Percentiles rank a stretch among this genome's conserved stretches.
Evolutionary conservation across 2,329 filamentous ascomycete genomes (phyloP).

Genomic region (Ceratocystiopsis sp.): DNA sequence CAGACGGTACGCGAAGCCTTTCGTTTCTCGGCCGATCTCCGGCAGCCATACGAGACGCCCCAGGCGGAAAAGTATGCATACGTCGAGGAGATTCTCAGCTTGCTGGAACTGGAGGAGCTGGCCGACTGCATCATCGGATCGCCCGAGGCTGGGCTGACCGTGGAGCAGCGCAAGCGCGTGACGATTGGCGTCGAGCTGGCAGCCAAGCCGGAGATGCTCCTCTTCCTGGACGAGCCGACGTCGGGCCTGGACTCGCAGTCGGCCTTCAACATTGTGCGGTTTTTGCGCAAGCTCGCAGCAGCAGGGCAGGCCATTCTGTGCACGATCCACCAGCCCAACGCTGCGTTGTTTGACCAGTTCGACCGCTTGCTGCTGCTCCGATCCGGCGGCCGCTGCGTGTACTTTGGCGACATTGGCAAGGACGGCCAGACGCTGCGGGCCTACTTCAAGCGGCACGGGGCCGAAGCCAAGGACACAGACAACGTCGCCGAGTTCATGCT

Average conservation of each 20-base stretch:
- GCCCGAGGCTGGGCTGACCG: constrained; percentile 52
- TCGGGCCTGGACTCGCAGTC: constrained; percentile 56
- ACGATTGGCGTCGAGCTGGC: constrained; percentile 84
- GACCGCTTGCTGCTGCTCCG: constrained; percentile 67
- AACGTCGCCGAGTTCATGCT: constrained; percentile 68
- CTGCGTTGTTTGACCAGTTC: constrained; percentile 74
- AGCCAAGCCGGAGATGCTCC: constrained; percentile 59
- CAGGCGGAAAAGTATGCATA: constrained; percentile 39
- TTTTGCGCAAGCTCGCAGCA: constrained; percentile 59
- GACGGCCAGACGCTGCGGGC: constrained; percentile 55
- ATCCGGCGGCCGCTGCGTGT: constrained; percentile 63
- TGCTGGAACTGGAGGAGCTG: constrained; percentile 41
- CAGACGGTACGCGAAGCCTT: constrained; percentile 48
- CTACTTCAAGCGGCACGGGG: constrained; percentile 43
- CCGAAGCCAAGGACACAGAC: constrained; percentile 35
- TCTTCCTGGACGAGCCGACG: constrained; percentile 68
- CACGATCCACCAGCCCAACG: constrained; percentile 83
- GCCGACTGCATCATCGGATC: constrained; percentile 41
- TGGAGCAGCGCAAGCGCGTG: constrained; percentile 54
- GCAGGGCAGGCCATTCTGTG: constrained; percentile 78
- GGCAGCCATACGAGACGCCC: constrained; percentile 37
- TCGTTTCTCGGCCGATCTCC: constrained; percentile 43
- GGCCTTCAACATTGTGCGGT: constrained; percentile 62
- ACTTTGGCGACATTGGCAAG: constrained; percentile 69
- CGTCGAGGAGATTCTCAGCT: constrained; percentile 39